Base-by-base conservation (phyloP, 2,329 filamentous ascomycete species). In the Juglanconis oblonga region DNA sequence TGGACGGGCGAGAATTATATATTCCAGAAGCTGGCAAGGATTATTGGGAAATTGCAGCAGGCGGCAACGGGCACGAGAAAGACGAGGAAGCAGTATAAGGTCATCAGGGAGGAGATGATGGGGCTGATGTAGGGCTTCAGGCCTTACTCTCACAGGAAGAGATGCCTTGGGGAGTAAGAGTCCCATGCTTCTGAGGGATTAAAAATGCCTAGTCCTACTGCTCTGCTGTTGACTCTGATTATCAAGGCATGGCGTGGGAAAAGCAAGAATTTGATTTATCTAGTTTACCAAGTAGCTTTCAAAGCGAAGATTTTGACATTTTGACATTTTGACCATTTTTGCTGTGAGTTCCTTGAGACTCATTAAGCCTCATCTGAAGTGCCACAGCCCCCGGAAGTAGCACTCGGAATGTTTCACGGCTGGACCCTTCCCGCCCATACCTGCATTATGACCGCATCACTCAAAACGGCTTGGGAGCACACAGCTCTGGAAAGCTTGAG, bases 81-180 rank as follows among this genome's bases (percentile, higher is more conserved):
- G 78, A 86, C 89, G 75, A 84, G 92, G 65, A 97, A 97, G 75
- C 80, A 87, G 76, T 97, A 97, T 72, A 98, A 98, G 77, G 67
- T 91, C 24, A 87, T 97, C 35, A 71, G 85, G 53, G 89, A 95
- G 70, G 79, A 84, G 58, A 89, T 88, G 83, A 75, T 76, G 57
- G 71, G 70, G 49, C 79, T 66, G 67, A 36, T 55, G 52, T 59
- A 57, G 48, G 48, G 47, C 38, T 8, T 45, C 14, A 31, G 36
- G 31, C 42, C 32, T 38, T 11, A 33, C 36, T 8, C n/a, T 45
- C 17, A 24, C 13, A 14, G n/a, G 13, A 38, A 42, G 40, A 50
- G n/a, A 7, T 4, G 4, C 5, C 32, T 36, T 29, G 11, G 44
- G 29, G 24, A 33, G 24, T 29, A 35, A 35, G 7, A 48, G 47